These are phyloP conservation scores for Aspergillus sp. DNA, from an alignment of 2,329 filamentous ascomycete species.

Conservation along the genomic window DNA sequence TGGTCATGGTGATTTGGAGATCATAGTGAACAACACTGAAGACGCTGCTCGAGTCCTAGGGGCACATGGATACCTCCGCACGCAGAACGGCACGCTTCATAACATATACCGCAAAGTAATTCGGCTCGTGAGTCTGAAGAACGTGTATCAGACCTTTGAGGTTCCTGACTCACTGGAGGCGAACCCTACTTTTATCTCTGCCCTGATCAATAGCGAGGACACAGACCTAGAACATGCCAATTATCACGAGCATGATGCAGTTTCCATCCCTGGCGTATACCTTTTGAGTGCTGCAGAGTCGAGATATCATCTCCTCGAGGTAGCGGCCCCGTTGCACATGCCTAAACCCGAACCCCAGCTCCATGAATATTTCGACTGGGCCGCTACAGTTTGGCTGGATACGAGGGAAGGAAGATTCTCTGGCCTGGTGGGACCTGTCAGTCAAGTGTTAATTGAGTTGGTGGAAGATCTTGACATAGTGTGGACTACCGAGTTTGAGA, in stretches of 20 bases:
- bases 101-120: not conserved
- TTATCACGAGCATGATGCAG: too few species aligned
- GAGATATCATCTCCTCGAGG: not conserved
- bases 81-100: not conserved
- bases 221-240: too few species aligned
- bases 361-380: not conserved
- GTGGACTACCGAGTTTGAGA: not conserved
- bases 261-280: not conserved
- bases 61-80: not conserved
- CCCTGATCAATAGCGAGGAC: not conserved
- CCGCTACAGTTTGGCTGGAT: not conserved
- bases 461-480: not conserved
- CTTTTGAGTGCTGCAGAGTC: not conserved
- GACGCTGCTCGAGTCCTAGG: not conserved
- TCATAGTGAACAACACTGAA: not conserved
- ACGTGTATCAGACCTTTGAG: too few species aligned
- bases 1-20: not conserved
- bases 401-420: too few species aligned
- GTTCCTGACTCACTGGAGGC: too few species aligned
- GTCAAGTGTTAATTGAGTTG: not conserved
- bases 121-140: not conserved
- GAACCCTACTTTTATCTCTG: too few species aligned
- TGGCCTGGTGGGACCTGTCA: too few species aligned
- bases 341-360: not conserved
- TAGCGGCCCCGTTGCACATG: not conserved